phyloP scores from a whole-genome alignment of 495 filamentous ascomycete species.

The Trichoderma parareesei region DNA sequence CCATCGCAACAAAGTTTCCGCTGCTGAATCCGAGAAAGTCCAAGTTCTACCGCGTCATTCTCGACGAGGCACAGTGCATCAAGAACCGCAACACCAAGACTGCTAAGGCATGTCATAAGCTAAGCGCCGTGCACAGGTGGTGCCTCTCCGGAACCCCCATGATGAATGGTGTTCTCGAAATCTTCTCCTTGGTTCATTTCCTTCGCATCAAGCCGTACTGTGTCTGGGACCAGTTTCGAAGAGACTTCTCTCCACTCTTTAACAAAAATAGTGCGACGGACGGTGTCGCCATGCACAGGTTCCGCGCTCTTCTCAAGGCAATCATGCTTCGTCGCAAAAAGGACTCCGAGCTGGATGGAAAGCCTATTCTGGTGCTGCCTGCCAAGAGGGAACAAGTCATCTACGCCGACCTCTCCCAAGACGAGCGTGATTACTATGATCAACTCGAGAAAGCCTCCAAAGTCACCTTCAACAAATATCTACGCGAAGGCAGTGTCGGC shows the following conservation, averaged over 20 bases:
- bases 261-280: constrained; percentile 23
- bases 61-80: constrained; percentile 92
- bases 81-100: constrained; percentile 72
- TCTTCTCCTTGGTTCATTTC: constrained; percentile 79
- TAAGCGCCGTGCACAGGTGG: constrained; percentile 62
- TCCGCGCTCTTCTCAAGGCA: constrained; percentile 76
- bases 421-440: constrained; percentile 64
- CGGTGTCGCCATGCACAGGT: constrained; percentile 53
- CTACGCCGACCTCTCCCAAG: constrained; percentile 64
- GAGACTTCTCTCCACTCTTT: constrained; percentile 16
- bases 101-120: constrained; percentile 50
- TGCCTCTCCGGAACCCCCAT: constrained; percentile 92
- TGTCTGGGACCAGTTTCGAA: constrained; percentile 49
- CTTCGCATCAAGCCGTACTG: constrained; percentile 76
- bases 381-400: constrained; percentile 56
- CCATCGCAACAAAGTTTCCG: constrained; percentile 37
- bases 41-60: constrained; percentile 75
- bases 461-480: constrained; percentile 68
- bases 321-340: constrained; percentile 83
- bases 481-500: constrained; percentile 62
- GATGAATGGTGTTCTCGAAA: constrained; percentile 79
- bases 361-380: constrained; percentile 72
- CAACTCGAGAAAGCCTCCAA: constrained; percentile 60
- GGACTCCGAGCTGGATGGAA: constrained; percentile 72
- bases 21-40: constrained; percentile 54